Conservation (phyloP, 2,329 filamentous ascomycete genomes). For the Alternaria atra region DNA sequence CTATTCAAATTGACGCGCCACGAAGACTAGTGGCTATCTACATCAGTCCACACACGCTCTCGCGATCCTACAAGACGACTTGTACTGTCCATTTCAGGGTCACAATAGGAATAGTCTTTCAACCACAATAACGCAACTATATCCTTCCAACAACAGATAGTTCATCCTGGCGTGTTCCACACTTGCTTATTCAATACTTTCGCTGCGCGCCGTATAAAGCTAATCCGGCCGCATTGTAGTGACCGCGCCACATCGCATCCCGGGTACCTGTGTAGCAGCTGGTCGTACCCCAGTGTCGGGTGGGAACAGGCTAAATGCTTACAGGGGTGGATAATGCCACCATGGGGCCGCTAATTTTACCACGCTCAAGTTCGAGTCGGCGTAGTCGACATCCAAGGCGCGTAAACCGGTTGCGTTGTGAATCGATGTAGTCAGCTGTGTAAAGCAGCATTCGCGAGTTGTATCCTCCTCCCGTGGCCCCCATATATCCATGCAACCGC, state of each 20-base stretch:
- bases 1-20: background rate
- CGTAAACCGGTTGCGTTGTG: slow-evolving; percentile 12
- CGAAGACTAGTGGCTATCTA: background rate
- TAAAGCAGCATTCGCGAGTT: slow-evolving; percentile 41
- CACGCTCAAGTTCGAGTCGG: slow-evolving; percentile 2
- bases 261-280: background rate
- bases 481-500: slow-evolving; percentile 49
- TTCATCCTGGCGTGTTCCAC: background rate
- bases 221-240: background rate
- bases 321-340: background rate
- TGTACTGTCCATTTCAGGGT: background rate
- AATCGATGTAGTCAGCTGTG: slow-evolving; percentile 24
- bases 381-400: slow-evolving; percentile 11
- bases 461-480: slow-evolving; percentile 43
- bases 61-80: background rate
- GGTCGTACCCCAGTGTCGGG: slow-evolving; percentile 1
- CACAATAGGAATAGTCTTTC: background rate
- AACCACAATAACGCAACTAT: slow-evolving; percentile 7
- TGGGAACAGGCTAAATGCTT: background rate
- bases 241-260: slow-evolving; percentile 2
- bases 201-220: slow-evolving; percentile 1
- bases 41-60: background rate
- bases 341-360: background rate
- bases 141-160: background rate
- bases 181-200: background rate